Evolutionary conservation across 331 rosid genomes (phyloP), one percentile per base, ranked within the genome.

Genomic region (Telfairia occidentalis): DNA sequence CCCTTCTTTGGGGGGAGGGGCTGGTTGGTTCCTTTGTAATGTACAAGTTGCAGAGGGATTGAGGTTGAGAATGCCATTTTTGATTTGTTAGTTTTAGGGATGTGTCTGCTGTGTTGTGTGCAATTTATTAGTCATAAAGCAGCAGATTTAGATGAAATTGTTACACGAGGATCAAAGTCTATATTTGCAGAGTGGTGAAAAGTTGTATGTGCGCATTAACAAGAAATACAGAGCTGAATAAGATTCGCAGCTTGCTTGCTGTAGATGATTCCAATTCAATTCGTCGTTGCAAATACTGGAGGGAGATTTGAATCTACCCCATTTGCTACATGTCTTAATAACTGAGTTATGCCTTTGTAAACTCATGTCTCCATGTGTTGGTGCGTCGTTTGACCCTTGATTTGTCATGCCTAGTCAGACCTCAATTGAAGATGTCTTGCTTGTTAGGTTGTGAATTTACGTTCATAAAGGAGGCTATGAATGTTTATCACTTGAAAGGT

Each of bases 11-110:
- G 42, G 7, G 37, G 74, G 50, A 6, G 35, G 53, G 21, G 53
- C 1, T 40, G 30, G 54, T 1, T 66, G 29, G 71, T 35, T 64
- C 73, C 19, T 38, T 67, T 67, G 53, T 67, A 67, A 42, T 67
- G 34, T 24, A 67, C 73, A 38, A 67, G 73, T 67, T 38, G 54
- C 54, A 43, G 53, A 67, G 74, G 54, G 12, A 69, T 43, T 12
- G 55, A 69, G 35, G 24, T 15, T 69, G 55, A 67, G 54, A 43
- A 42, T 67, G 54, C 9, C 49, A 66, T 67, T 42, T 69, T 69
- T 69, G 11, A 42, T 43, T 69, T 24, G 13, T 42, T 67, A 42
- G 54, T 13, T 42, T 19, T 42, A 12, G 71, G 67, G 18, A 29
- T 21, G 29, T 52, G 28, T 19, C 60, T 55, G 63, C 63, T 55